A percentile compares a stretch with the other conserved stretches of the same genome.
Conservation (phyloP, 257 asterid genomes). For the Parsonsia alboflavescens region DNA sequence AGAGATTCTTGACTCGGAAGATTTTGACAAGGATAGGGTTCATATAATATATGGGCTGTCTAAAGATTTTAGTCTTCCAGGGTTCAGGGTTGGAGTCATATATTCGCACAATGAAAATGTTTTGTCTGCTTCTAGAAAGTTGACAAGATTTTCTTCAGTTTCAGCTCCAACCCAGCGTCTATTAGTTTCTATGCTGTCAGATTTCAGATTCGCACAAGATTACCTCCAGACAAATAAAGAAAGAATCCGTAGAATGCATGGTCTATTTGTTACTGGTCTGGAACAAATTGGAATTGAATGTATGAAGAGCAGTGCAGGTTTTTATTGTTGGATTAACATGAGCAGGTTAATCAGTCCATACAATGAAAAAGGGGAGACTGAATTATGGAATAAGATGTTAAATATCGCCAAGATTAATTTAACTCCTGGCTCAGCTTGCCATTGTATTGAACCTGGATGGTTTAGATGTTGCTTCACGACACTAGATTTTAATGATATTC, state of each 20-base stretch:
- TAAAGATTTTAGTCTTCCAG: slow-evolving; percentile 81
- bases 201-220: slow-evolving; percentile 52
- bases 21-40: slow-evolving; percentile 71
- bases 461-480: slow-evolving; percentile 84
- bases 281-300: slow-evolving; percentile 58
- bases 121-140: slow-evolving; percentile 72
- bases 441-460: slow-evolving; percentile 98
- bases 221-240: slow-evolving; percentile 49
- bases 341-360: slow-evolving; percentile 71
- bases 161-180: slow-evolving; percentile 82
- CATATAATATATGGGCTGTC: slow-evolving; percentile 87
- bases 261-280: slow-evolving; percentile 60
- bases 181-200: slow-evolving; percentile 70
- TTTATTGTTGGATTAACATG: slow-evolving; percentile 93
- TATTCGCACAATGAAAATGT: slow-evolving; percentile 72
- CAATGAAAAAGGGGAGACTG: slow-evolving; percentile 90
- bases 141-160: slow-evolving; percentile 76
- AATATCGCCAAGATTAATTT: slow-evolving; percentile 64
- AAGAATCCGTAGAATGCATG: slow-evolving; percentile 48
- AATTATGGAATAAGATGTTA: slow-evolving; percentile 77
- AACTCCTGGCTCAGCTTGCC: slow-evolving; percentile 95
- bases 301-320: slow-evolving; percentile 67
- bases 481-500: slow-evolving; percentile 49
- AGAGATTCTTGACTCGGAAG: slow-evolving; percentile 66
- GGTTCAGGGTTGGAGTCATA: slow-evolving; percentile 85